Percentiles rank a stretch among this genome's conserved stretches.
These are phyloP conservation scores for Fraxinus floribunda DNA, from an alignment of 305 asterid species.

Conservation along the genomic window DNA sequence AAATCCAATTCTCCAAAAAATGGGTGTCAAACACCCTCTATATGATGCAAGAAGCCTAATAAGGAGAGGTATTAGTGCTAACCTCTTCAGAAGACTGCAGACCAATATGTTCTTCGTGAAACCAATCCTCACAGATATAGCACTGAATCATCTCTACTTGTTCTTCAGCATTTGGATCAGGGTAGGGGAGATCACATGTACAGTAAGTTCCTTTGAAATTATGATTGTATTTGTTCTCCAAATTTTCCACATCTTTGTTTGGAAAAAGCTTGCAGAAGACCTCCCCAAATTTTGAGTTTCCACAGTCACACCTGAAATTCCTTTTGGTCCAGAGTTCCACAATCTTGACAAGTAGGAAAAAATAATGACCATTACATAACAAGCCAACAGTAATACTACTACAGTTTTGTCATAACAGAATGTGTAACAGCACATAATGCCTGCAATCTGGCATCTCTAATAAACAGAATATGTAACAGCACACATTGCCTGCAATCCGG, in stretches of 20 bases:
- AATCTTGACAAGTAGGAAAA: conserved; percentile 39
- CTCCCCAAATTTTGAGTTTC: conserved; percentile 92
- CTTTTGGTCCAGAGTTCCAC: conserved; percentile 98
- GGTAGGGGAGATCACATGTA: conserved; percentile 87
- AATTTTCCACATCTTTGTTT: conserved; percentile 76
- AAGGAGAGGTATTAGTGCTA: conserved; percentile 20
- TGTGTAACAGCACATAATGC: neutral
- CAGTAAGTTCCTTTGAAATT: conserved; percentile 87
- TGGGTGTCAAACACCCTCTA: too few species aligned
- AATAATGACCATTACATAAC: neutral
- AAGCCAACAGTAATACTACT: neutral
- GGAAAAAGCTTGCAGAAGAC: conserved; percentile 82
- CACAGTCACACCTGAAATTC: conserved; percentile 95
- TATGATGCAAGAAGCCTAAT: conserved; percentile 1
- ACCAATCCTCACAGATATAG: conserved; percentile 97
- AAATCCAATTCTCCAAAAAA: too few species aligned
- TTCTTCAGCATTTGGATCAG: conserved; percentile 93
- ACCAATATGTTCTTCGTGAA: conserved; percentile 91
- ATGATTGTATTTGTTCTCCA: conserved; percentile 65
- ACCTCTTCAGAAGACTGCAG: conserved; percentile 72
- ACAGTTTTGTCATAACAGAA: neutral
- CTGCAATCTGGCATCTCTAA: neutral
- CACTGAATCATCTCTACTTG: conserved; percentile 94
- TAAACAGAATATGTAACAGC: neutral
- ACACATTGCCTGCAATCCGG: neutral